Base-by-base conservation (phyloP, 2,329 filamentous ascomycete genomes). In the Colletotrichum paranaense region DNA sequence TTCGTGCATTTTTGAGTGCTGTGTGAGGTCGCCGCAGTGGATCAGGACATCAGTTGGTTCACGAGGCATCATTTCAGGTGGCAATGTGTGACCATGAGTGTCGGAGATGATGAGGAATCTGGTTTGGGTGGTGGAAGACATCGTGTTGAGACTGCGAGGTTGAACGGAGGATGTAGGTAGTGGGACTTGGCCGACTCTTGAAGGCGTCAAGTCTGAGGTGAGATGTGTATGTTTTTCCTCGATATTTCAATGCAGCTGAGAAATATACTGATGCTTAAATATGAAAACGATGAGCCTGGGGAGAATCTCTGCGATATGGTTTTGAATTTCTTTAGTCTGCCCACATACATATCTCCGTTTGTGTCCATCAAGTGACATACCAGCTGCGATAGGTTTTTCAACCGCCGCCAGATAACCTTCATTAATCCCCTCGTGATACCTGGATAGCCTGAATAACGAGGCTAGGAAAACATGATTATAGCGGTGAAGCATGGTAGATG, bases 1-100 rank as follows among this genome's bases (percentile, higher is more conserved):
- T 60, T 87, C 85, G 0, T 79, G 63, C 0, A 88, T 52, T 38
- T 82, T 85, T 0, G 86, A 88, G 24, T 81, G 78, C 0, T 84
- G 76, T 0, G 87, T 88, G 3, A 89, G 79, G 55, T 89, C 86
- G 19, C 87, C 87, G 65, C 86, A 88, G 74, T 89, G 86, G 16
- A 89, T 85, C 2, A 77, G 82, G 0, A 88, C 83, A 73, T 91
- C 88, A 24, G 81, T 82, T 0, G 67, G 6, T 22, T 35, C n/a
- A 2, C 7, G 4, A 6, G 26, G 26, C 14, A 26, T 24, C 12
- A 5, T 28, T 11, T 28, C 35, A 1, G 11, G 14, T 5, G 24
- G 19, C 4, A 53, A 30, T 1, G 22, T 16, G 28, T 3, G 1
- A 0, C 32, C 59, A 4, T 69, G 67, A 4, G 67, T 69, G 28